Conservation (phyloP, 257 asterid species). For the Mentha longifolia region DNA sequence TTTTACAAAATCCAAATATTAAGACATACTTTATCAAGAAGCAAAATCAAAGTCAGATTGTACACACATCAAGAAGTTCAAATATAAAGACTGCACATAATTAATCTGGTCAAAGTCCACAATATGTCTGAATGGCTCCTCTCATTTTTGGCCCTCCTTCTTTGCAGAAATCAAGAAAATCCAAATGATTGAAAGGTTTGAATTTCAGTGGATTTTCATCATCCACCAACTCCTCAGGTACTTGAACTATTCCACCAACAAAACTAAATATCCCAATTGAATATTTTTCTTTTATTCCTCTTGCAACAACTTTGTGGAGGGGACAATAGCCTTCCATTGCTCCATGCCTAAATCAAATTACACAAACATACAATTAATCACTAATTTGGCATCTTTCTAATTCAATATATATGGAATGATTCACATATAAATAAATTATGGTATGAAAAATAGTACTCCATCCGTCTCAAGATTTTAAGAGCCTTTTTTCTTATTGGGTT, state of each 20-base stretch:
- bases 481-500: too few species aligned
- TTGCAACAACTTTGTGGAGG: slow-evolving; percentile 42
- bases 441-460: too few species aligned
- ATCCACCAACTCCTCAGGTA: slow-evolving; percentile 47
- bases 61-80: too few species aligned
- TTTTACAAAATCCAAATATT: too few species aligned
- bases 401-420: too few species aligned
- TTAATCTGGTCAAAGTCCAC: slow-evolving; percentile 29
- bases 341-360: slow-evolving; percentile 43
- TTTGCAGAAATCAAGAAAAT: slow-evolving; percentile 44
- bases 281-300: slow-evolving; percentile 39
- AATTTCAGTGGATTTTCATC: slow-evolving; percentile 41
- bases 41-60: too few species aligned
- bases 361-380: too few species aligned
- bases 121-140: slow-evolving; percentile 39
- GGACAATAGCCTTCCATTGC: slow-evolving; percentile 49
- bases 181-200: slow-evolving; percentile 40
- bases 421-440: too few species aligned
- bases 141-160: slow-evolving; percentile 34
- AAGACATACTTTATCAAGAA: too few species aligned
- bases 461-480: too few species aligned
- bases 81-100: too few species aligned
- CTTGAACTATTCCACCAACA: slow-evolving; percentile 28
- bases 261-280: slow-evolving; percentile 42
- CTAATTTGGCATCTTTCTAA: too few species aligned